Base-by-base conservation (phyloP, 192 early-diverging fungal species). In the Spizellomyces punctatus region DNA sequence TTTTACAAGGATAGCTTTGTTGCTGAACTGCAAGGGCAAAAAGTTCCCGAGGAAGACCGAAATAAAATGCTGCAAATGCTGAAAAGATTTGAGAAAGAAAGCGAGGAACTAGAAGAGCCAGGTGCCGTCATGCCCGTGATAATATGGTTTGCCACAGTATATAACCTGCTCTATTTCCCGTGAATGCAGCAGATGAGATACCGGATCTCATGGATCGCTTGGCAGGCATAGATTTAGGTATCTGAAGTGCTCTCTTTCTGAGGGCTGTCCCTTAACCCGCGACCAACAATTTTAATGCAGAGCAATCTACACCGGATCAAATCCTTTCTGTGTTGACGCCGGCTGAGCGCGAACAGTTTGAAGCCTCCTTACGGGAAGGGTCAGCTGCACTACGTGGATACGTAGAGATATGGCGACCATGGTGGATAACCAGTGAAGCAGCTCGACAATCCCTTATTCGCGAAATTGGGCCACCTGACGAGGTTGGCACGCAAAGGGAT, bases 1-100 rank as follows among this genome's bases (percentile, higher is more conserved):
- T 91, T 91, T 67, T 89, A 91, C 64, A 86, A 79, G 55, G 74
- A 83, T 0, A 86, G 76, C 44, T 74, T 91, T 4, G 76, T 82
- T 46, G 74, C 73, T 43, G 89, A 89, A 43, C 78, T 91, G 0
- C 75, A 85, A 36, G 75, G 56, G 64, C 67, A 78, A 21, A 66
- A 60, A 17, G 61, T 73, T 0, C 72, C 75, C 50, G 67, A 85
- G 36, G 69, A 81, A 46, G 74, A 84, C 17, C 82, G 88, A 56
- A 67, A 73, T 56, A 74, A 76, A 27, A 87, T 90, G 83, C 63
- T 85, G 0, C 66, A 82, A 57, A 76, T 88, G 17, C 61, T 90
- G 57, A 67, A 72, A 52, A 71, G 71, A 36, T 85, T 88, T 66
- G 84, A 84, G 46, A 5, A 14, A 14, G 69, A 71, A 36, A 63